Percentiles rank a stretch among this genome's conserved stretches.
Evolutionary conservation across 192 early-diverging fungal genomes (phyloP).

Genomic region (Glomus cerebriforme): DNA sequence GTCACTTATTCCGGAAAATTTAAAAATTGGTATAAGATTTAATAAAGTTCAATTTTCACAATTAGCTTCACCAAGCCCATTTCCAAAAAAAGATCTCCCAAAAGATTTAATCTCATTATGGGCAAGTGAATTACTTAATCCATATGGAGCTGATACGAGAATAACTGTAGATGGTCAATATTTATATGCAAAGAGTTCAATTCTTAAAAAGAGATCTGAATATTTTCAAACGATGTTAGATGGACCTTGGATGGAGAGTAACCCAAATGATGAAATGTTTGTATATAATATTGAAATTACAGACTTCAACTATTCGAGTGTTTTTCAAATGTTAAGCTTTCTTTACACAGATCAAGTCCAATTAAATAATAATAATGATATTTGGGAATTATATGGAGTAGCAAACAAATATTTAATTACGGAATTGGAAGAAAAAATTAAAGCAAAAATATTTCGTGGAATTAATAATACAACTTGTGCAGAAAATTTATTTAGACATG

Average conservation of each 20-base stretch:
- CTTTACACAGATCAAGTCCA: conserved; percentile 23
- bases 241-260: neutral
- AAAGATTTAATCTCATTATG: neutral
- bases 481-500: neutral
- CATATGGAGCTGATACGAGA: neutral
- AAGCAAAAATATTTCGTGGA: neutral
- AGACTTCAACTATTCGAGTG: conserved; percentile 5
- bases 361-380: neutral
- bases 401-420: conserved; percentile 18
- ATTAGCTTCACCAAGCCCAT: neutral
- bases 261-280: neutral
- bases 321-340: conserved; percentile 20
- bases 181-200: neutral
- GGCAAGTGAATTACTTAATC: neutral
- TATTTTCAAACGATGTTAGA: conserved; percentile 10
- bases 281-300: conserved; percentile 11
- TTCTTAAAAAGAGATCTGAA: conserved; percentile 1
- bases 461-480: neutral
- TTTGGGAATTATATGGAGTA: conserved; percentile 1
- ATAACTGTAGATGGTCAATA: neutral
- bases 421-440: neutral
- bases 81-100: neutral
- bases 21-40: neutral
- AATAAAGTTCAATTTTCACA: neutral
- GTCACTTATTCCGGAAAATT: neutral